These are phyloP conservation scores for Exophiala phaeomuriformis DNA, from an alignment of 2,329 filamentous ascomycete species.

Conservation along the genomic window DNA sequence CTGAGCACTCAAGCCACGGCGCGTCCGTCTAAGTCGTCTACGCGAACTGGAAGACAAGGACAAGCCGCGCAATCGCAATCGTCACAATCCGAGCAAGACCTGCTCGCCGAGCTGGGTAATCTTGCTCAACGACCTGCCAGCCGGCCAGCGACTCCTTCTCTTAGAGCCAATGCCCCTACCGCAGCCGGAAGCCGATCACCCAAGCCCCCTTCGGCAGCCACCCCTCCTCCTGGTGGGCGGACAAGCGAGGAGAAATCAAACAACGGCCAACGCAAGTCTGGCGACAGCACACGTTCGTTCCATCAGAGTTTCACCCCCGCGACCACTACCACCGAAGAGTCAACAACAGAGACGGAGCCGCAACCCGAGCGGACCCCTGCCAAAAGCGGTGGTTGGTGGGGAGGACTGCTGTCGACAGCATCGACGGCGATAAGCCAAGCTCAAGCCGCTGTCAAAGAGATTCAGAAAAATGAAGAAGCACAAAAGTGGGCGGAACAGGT, in stretches of 20 bases:
- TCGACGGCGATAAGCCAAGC: slow-evolving; percentile 72
- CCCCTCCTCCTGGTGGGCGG: slow-evolving; percentile 43
- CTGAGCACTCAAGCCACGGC: slow-evolving; percentile 35
- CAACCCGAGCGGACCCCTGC: slow-evolving; percentile 52
- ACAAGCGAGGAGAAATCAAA: slow-evolving; percentile 58
- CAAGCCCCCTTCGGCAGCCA: slow-evolving; percentile 46
- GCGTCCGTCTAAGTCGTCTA: slow-evolving; percentile 31
- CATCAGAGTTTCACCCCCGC: slow-evolving; percentile 66
- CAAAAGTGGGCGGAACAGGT: slow-evolving; percentile 95
- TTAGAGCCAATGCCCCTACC: slow-evolving; percentile 47
- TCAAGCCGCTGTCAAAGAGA: slow-evolving; percentile 86
- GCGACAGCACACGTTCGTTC: slow-evolving; percentile 65
- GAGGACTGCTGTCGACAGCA: slow-evolving; percentile 74
- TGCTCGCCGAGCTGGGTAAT: slow-evolving; percentile 80
- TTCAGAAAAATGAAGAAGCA: slow-evolving; percentile 92
- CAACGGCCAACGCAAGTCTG: slow-evolving; percentile 58
- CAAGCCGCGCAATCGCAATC: slow-evolving; percentile 23
- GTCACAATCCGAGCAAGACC: slow-evolving; percentile 55
- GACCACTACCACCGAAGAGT: slow-evolving; percentile 48
- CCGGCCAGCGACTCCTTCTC: slow-evolving; percentile 73
- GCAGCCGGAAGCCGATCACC: slow-evolving; percentile 45
- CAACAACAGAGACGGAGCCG: slow-evolving; percentile 38
- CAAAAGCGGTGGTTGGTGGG: slow-evolving; percentile 75
- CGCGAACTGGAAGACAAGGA: slow-evolving; percentile 21
- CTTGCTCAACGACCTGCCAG: slow-evolving; percentile 64